Conservation (phyloP, 2,329 filamentous ascomycete genomes). For the Colletotrichum liaoningense region DNA sequence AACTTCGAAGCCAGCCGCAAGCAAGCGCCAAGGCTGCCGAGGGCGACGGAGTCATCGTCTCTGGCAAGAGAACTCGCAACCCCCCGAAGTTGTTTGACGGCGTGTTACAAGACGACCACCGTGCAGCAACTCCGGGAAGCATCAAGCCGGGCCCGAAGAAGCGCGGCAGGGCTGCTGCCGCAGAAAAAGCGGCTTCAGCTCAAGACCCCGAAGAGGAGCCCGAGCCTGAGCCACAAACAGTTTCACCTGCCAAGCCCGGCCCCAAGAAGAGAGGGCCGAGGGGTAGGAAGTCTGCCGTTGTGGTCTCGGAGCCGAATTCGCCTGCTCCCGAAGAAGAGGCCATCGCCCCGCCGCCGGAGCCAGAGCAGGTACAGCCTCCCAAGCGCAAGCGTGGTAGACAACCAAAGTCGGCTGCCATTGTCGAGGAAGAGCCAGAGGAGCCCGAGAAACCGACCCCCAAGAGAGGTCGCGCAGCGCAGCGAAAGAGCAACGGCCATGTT, state of each 20-base stretch:
- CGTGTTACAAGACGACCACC: constrained; percentile 61
- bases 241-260: constrained; percentile 23
- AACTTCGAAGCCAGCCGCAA: constrained; percentile 67
- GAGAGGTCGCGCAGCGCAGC: constrained; percentile 28
- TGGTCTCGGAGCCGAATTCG: constrained; percentile 31
- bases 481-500: constrained; percentile 29
- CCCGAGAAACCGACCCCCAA: constrained; percentile 24
- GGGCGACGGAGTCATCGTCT: constrained; percentile 54
- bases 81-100: constrained; percentile 63
- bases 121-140: constrained; percentile 60
- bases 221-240: constrained; percentile 17
- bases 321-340: constrained; percentile 27
- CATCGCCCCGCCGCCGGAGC: constrained; percentile 24
- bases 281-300: constrained; percentile 22
- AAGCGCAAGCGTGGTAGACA: constrained; percentile 37
- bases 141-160: constrained; percentile 39
- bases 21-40: constrained; percentile 70
- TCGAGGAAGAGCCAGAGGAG: constrained; percentile 18
- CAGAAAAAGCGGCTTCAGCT: constrained; percentile 1
- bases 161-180: constrained; percentile 41
- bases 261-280: constrained; percentile 28
- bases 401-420: constrained; percentile 21
- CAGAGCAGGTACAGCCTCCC: constrained; percentile 18
- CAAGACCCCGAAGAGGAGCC: constrained; percentile 22
- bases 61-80: constrained; percentile 66